Evolutionary conservation across 2,329 filamentous ascomycete species (phyloP), one percentile per base, ranked within the genome.

Genomic region (Paracoccidioides brasiliensis): DNA sequence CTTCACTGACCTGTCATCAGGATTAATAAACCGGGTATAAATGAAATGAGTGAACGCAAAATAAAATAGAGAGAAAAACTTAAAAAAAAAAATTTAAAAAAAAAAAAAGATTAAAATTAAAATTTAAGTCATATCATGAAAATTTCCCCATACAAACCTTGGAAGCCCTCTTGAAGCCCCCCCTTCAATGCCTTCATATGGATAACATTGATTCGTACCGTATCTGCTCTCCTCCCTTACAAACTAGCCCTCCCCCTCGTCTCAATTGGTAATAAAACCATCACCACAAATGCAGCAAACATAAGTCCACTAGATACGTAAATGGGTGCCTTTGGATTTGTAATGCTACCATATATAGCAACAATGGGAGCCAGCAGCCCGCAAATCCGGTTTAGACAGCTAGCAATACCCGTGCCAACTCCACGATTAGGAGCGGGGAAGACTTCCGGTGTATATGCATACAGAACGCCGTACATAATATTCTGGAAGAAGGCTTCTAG

Each of bases 391-490:
- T 76, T 75, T 44, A 76, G 61, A 55, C 69, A 74, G 57, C 70
- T 72, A 30, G 70, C 67, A 43, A 76, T 73, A 43, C 78, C 77
- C 1, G 75, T 77, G 5, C 77, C 80, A 0, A 78, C 80, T 2
- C 78, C 80, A 0, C 79, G 70, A 46, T 78, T 71, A 0, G 78
- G 76, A 2, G 75, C 77, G 0, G 78, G 78, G 65, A 82, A 82
- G 0, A 78, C 77, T 60, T 82, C 78, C 0, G 80, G 80, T 0
- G 79, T 82, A 66, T 81, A 81, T 0, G 78, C 78, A 61, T 78
- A 81, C 2, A 81, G 65, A 1, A 80, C 77, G 33, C 78, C 78
- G 60, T 80, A 80, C 75, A 77, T 77, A 63, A 78, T 74, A 59
- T 78, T 78, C 63, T 74, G 77, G 71, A 79, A 80, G 66, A 80